Conservation (phyloP, 2,329 filamentous ascomycete genomes). For the Zopfia rhizophila region DNA sequence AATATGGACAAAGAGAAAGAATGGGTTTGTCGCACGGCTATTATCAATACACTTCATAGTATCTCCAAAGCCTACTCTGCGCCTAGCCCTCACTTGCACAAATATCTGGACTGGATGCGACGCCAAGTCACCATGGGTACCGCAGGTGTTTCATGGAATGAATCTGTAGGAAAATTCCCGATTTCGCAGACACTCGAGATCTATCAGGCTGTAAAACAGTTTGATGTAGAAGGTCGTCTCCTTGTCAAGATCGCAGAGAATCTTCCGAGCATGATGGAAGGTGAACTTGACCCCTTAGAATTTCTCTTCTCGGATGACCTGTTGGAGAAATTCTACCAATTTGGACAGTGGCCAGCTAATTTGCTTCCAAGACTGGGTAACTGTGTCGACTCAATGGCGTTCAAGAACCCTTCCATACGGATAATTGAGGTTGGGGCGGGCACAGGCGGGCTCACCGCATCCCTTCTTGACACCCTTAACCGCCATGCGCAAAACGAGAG, state of each 20-base stretch:
- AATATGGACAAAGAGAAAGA: too few species aligned
- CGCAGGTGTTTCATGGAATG: background rate
- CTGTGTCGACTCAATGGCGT: too few species aligned
- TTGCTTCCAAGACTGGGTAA: too few species aligned
- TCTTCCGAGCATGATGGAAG: slow-evolving; percentile 3
- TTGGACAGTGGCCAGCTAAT: too few species aligned
- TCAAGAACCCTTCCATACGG: background rate
- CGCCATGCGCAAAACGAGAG: too few species aligned
- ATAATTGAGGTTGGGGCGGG: slow-evolving; percentile 26
- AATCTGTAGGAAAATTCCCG: too few species aligned
- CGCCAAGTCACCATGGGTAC: background rate
- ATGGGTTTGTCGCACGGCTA: too few species aligned
- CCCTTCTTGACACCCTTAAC: slow-evolving; percentile 10
- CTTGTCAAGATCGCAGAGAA: background rate
- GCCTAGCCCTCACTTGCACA: slow-evolving; percentile 1
- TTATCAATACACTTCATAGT: too few species aligned
- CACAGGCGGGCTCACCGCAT: slow-evolving; percentile 17
- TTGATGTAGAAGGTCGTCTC: too few species aligned
- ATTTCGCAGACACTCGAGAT: slow-evolving; percentile 1
- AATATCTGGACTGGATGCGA: slow-evolving; percentile 8
- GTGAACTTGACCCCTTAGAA: slow-evolving; percentile 6
- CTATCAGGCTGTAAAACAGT: too few species aligned
- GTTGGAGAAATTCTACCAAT: slow-evolving; percentile 4
- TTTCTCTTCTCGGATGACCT: slow-evolving; percentile 2
- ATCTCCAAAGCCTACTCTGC: too few species aligned